Evolutionary conservation across 176 grass and related monocot species (phyloP), one percentile per base, ranked within the genome.

Genomic region (Bonia amplexicaulis): DNA sequence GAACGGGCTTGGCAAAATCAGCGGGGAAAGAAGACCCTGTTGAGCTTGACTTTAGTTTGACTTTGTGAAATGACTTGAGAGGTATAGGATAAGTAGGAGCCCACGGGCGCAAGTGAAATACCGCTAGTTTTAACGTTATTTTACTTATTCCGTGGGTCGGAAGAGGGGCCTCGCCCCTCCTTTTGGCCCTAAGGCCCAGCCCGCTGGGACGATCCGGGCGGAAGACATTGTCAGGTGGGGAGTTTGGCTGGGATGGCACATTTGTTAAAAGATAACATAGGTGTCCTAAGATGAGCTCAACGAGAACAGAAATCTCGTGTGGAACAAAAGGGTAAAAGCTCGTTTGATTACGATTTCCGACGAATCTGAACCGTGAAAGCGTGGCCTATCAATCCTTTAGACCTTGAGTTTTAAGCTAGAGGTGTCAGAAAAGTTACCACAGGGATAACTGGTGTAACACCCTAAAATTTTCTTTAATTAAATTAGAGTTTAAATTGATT

Each of bases 301-400:
- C 46, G 70, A 93, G 87, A 90, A 90, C 19, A 87, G 63, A 93
- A 93, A 90, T 93, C 87, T 93, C 64, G 61, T 90, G 76, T 90
- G 88, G 81, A 93, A 93, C 76, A 93, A 93, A 93, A 90, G 77
- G 88, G 88, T 90, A 93, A 93, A 90, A 93, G 85, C 76, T 93
- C 64, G 46, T 88, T 93, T 90, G 84, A 93, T 93, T 93, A 47
- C 90, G 63, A 90, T 93, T 93, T 93, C 54, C 46, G 85, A 82
- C 19, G 73, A 92, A 92, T 92, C 80, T 23, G 87, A 92, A 92
- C 83, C 87, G 51, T 92, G 90, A 87, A 92, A 92, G 87, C 25
- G 80, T 90, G 87, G 80, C 90, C 87, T 90, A 90, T 90, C 52
- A 80, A 92, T 89, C 87, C 90, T 92, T 89, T 92, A 92, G 90